Base-by-base conservation (phyloP, 257 asterid genomes). In the Ophiorrhiza pumila region DNA sequence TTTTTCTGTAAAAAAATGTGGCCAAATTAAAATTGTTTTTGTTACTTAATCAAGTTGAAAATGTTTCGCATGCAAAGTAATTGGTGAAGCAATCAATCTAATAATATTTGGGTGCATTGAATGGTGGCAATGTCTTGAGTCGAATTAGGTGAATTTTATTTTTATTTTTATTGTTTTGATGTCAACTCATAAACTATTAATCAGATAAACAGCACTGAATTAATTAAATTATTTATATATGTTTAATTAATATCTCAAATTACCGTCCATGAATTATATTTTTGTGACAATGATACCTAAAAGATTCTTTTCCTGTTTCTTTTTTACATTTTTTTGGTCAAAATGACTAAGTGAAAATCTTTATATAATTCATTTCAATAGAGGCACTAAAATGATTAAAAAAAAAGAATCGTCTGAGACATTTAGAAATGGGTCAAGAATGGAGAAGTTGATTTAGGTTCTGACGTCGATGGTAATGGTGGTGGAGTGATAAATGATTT, bases 401-500 rank as follows among this genome's bases (percentile, higher is more conserved):
- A 57, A 3, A 25, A 2, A 4, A 18, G 13, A 4, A 15, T 23
- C 12, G 57, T 59, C 27, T 68, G 73, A 32, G 73, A 71, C 13
- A 53, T 52, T 15, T 55, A 43, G 39, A 62, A 49, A 66, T 75
- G 83, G 64, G 55, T 34, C 37, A 42, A 32, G 77, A 7, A 47
- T 27, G 76, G 57, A 1, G 72, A 71, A 39, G 71, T 71, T 63
- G 74, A 71, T 43, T 39, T 46, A 73, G 80, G 22, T 9, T 64
- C 64, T 37, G 74, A 42, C 8, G 64, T 22, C 37, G 83, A 86
- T 13, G 73, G 74, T 7, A 58, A 58, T 6, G 79, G 81, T 69
- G 73, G 71, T 32, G 32, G 73, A 27, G 15, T 64, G 43, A 47
- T 22, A 56, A 42, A 47, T 37, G 85, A 69, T 68, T 75, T 83